phyloP scores from a whole-genome alignment of 1,284 basidiomycete species.

The Veloporphyrellus conicus region DNA sequence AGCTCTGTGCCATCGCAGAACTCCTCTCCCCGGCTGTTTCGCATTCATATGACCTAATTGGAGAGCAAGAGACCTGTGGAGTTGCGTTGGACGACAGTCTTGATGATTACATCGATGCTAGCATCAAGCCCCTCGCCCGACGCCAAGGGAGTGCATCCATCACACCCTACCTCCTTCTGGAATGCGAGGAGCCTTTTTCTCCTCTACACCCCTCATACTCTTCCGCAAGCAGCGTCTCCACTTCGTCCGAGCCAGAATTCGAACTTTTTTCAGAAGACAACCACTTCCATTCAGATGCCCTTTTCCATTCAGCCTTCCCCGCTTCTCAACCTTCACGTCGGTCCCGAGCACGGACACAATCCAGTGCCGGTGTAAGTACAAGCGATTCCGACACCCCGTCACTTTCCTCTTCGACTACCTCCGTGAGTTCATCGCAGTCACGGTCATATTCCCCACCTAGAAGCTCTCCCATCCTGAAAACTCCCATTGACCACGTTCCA shows the following conservation, averaged over 20 bases:
- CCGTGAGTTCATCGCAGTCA: conserved; percentile 40
- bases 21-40: conserved; percentile 32
- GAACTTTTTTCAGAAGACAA: conserved; percentile 33
- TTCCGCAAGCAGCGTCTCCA: conserved; percentile 10
- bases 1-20: conserved; percentile 39
- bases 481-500: conserved; percentile 23
- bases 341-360: conserved; percentile 20
- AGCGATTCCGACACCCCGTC: conserved; percentile 45
- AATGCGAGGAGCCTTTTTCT: conserved; percentile 31
- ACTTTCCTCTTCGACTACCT: conserved; percentile 39
- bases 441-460: conserved; percentile 34
- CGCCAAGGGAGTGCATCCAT: conserved; percentile 7
- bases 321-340: conserved; percentile 27
- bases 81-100: conserved; percentile 27
- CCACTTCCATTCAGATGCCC: conserved; percentile 23
- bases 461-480: conserved; percentile 33
- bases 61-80: conserved; percentile 29
- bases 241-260: conserved; percentile 36
- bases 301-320: conserved; percentile 16
- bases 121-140: conserved; percentile 6
- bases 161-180: conserved; percentile 28
- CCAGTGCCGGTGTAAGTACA: conserved; percentile 28
- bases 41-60: conserved; percentile 22
- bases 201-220: conserved; percentile 23
- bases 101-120: conserved; percentile 31